These are phyloP conservation scores for Nakazawaea sp. DNA, from an alignment of 805 yeast species.

Conservation along the genomic window DNA sequence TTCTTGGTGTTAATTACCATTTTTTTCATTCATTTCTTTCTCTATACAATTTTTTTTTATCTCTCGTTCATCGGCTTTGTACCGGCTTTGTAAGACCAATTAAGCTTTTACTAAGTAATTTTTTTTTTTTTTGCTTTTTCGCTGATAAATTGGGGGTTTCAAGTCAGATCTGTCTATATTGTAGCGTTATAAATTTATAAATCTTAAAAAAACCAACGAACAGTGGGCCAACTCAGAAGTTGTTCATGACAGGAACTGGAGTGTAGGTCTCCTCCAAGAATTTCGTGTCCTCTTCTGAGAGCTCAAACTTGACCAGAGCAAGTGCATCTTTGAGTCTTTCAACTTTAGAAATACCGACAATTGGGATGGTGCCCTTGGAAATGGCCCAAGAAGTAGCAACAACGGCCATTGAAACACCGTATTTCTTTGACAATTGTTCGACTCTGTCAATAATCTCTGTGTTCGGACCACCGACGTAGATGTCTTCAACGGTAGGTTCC, in stretches of 20 bases:
- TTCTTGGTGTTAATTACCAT: too few relatives aligned
- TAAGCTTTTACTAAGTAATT: too few relatives aligned
- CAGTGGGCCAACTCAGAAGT: neutral
- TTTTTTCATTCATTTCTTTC: too few relatives aligned
- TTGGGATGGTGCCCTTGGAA: conserved; percentile 44
- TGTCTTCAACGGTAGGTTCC: too few relatives aligned
- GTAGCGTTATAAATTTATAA: too few relatives aligned
- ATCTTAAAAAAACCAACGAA: neutral
- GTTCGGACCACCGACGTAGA: too few relatives aligned
- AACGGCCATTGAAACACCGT: conserved; percentile 45
- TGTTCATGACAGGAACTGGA: conserved; percentile 11
- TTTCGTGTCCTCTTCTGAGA: conserved; percentile 29
- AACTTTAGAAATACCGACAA: conserved; percentile 43
- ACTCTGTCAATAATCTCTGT: conserved; percentile 36
- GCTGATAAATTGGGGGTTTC: too few relatives aligned
- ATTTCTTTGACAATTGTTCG: conserved; percentile 45
- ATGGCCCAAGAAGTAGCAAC: conserved; percentile 49
- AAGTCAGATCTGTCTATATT: too few relatives aligned
- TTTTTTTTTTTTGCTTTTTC: too few relatives aligned
- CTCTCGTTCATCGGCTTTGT: too few relatives aligned
- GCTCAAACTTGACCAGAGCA: conserved; percentile 30
- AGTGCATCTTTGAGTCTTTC: conserved; percentile 50
- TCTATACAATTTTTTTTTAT: too few relatives aligned
- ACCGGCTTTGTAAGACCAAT: too few relatives aligned
- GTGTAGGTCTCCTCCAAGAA: conserved; percentile 32